A percentile compares a stretch with the other conserved stretches of the same genome.
phyloP scores from a whole-genome alignment of 1,139 yeast genomes.

The Pichia sp. region DNA sequence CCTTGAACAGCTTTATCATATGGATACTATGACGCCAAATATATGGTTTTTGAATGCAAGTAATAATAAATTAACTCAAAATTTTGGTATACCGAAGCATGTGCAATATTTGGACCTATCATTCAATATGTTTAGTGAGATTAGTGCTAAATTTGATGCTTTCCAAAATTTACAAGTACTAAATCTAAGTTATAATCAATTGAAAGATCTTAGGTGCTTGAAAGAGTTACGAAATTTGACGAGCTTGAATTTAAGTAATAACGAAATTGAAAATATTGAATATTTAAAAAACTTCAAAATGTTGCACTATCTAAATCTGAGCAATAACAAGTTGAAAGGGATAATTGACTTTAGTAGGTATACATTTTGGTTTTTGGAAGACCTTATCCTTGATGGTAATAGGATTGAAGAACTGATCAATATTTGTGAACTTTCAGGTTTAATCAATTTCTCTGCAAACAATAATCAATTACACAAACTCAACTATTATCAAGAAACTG shows the following conservation, averaged over 20 bases:
- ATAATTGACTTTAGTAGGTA: slow-evolving; percentile 33
- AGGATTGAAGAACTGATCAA: slow-evolving; percentile 31
- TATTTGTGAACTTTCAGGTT: slow-evolving; percentile 31
- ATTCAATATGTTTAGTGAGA: slow-evolving; percentile 27
- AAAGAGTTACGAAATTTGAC: slow-evolving; percentile 35
- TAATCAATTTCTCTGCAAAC: slow-evolving; percentile 38
- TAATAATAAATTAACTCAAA: slow-evolving; percentile 36
- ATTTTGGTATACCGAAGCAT: slow-evolving; percentile 41
- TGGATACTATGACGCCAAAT: slow-evolving; percentile 40
- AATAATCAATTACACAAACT: slow-evolving; percentile 32
- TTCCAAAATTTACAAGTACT: slow-evolving; percentile 39
- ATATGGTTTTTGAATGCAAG: slow-evolving; percentile 36
- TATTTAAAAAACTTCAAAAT: slow-evolving; percentile 38
- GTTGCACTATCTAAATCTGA: slow-evolving; percentile 36
- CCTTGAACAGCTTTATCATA: slow-evolving; percentile 36
- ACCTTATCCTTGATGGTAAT: slow-evolving; percentile 40
- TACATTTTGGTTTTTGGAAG: slow-evolving; percentile 37
- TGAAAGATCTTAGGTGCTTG: slow-evolving; percentile 36
- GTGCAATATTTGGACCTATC: slow-evolving; percentile 35
- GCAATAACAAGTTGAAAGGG: slow-evolving; percentile 38
- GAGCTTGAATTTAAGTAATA: slow-evolving; percentile 36
- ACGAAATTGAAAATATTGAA: slow-evolving; percentile 32
- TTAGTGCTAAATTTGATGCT: slow-evolving; percentile 29
- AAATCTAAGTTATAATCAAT: slow-evolving; percentile 34
- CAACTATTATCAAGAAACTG: slow-evolving; percentile 1